These are phyloP conservation scores for Gynochthodes officinalis DNA, from an alignment of 257 asterid species.

Conservation along the genomic window DNA sequence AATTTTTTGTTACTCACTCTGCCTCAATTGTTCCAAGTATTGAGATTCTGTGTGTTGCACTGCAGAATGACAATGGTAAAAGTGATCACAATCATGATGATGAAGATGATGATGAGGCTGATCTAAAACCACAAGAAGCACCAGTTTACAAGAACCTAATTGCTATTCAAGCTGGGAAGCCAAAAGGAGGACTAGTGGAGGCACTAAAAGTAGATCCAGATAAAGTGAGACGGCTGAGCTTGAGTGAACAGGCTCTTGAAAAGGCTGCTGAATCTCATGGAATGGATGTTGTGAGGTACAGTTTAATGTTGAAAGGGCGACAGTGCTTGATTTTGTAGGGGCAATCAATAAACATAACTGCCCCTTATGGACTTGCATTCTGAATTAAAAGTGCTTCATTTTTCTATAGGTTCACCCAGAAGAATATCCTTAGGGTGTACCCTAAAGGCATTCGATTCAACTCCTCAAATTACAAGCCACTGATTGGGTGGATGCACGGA, in stretches of 20 bases:
- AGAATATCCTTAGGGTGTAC: conserved; percentile 69
- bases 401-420: conserved; percentile 67
- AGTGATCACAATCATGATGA: conserved; percentile 23
- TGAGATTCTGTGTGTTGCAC: neutral
- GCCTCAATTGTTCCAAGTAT: conserved; percentile 1
- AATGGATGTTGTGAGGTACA: conserved; percentile 68
- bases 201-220: conserved; percentile 64
- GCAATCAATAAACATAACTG: neutral
- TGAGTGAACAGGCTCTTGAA: conserved; percentile 89
- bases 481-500: conserved; percentile 85
- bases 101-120: conserved; percentile 53
- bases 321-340: neutral
- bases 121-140: conserved; percentile 31
- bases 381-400: conserved; percentile 22
- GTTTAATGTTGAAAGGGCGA: neutral
- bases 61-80: conserved; percentile 35
- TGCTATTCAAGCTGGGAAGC: conserved; percentile 90
- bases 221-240: conserved; percentile 88
- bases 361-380: neutral
- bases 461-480: conserved; percentile 86
- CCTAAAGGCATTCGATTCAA: conserved; percentile 79
- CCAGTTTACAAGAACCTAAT: conserved; percentile 66
- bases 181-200: conserved; percentile 68
- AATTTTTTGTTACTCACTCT: neutral
- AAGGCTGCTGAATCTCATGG: conserved; percentile 65